Evolutionary conservation across 495 filamentous ascomycete species (phyloP).

Genomic region (Chlorociboria aeruginascens): DNA sequence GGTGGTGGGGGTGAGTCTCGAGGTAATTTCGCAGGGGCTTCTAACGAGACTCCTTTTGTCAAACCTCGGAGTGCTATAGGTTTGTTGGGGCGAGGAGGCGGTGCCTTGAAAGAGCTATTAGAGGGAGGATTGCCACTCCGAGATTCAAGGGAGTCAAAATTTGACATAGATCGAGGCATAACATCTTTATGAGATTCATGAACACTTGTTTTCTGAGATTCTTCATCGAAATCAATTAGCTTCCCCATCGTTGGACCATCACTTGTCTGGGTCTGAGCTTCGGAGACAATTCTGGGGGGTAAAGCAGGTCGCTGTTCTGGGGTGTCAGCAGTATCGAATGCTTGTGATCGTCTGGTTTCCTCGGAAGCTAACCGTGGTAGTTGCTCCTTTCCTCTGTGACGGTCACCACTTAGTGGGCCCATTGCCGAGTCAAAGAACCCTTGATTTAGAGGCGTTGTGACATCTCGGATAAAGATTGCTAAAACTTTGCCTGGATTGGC

Average conservation of each 20-base stretch:
- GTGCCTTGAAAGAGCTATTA: constrained; percentile 23
- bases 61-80: constrained; percentile 47
- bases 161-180: constrained; percentile 23
- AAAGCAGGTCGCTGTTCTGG: constrained; percentile 15
- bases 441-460: constrained; percentile 60
- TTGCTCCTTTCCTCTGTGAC: background rate
- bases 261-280: constrained; percentile 10
- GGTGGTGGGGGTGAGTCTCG: constrained; percentile 9
- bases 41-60: constrained; percentile 11
- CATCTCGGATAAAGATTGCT: constrained; percentile 82
- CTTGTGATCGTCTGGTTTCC: constrained; percentile 8
- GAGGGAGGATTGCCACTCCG: constrained; percentile 11
- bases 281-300: constrained; percentile 14
- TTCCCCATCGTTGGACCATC: constrained; percentile 17
- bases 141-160: constrained; percentile 14
- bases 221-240: constrained; percentile 22
- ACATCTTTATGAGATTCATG: constrained; percentile 27
- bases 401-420: constrained; percentile 23
- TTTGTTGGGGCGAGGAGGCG: constrained; percentile 58
- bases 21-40: background rate
- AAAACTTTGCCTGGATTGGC: constrained; percentile 73
- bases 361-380: constrained; percentile 4
- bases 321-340: constrained; percentile 19
- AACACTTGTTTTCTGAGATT: constrained; percentile 15
- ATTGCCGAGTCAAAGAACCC: constrained; percentile 70